These are phyloP conservation scores for Marsdenia floribunda DNA, from an alignment of 257 asterid genomes.

Conservation along the genomic window DNA sequence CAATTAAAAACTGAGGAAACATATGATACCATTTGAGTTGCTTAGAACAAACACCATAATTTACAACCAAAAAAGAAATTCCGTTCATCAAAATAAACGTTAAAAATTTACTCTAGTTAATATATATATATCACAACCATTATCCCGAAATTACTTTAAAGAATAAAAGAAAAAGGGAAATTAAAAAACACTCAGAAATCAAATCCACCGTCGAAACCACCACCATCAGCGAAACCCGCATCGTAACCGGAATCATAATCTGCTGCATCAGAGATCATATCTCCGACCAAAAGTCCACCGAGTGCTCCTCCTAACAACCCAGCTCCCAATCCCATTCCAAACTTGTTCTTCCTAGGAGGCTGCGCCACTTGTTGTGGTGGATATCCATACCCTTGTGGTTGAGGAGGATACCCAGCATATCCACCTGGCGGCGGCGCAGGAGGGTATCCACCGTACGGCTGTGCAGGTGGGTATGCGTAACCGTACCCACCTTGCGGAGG, in stretches of 20 bases:
- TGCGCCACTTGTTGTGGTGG: conserved; percentile 45
- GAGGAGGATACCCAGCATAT: conserved; percentile 46
- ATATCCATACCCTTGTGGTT: conserved; percentile 54
- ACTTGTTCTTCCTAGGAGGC: conserved; percentile 40
- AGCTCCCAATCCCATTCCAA: conserved; percentile 74
- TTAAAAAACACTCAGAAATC: conserved; percentile 32
- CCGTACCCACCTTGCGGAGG: conserved; percentile 35
- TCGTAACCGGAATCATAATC: conserved; percentile 39
- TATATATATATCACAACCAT: not conserved
- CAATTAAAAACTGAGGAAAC: no score
- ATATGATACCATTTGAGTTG: no score
- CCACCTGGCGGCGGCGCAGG: conserved; percentile 27
- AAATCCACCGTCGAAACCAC: conserved; percentile 34
- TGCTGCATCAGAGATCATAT: conserved; percentile 54
- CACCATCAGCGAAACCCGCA: conserved; percentile 7
- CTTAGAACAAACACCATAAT: not conserved
- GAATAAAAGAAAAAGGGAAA: not conserved
- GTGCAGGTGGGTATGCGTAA: conserved; percentile 30
- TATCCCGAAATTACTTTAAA: not conserved
- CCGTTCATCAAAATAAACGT: not conserved
- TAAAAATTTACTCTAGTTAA: no score
- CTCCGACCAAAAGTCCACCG: conserved; percentile 71
- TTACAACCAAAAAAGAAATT: not conserved
- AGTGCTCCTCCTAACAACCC: conserved; percentile 79
- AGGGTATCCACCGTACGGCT: conserved; percentile 12